Base-by-base conservation (phyloP, 768 basidiomycete genomes). In the Cystobasidiopsis lactophilus region DNA sequence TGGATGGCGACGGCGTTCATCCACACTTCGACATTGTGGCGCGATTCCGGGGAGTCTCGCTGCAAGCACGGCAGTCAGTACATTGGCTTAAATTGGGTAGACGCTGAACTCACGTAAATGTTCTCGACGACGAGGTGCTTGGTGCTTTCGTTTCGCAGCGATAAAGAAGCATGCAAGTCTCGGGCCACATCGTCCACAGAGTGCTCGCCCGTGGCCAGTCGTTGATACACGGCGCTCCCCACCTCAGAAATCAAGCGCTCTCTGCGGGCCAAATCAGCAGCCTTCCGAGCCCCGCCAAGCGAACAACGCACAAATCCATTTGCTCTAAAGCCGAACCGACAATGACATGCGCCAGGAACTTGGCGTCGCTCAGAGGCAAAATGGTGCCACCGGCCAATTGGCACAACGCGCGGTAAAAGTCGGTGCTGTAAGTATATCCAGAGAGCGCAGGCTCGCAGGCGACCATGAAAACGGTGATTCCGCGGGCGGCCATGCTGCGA, bases 261-360 rank as follows among this genome's bases (percentile, higher is more conserved):
- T 30, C 45, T 47, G 45, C 29, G 16, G n/a, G n/a, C n/a, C 29
- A 26, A 47, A 30, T 16, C 5, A 23, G 30, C 9, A 23, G 4
- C 11, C 16, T 47, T 23, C 16, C 29, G 26, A 29, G 23, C 16
- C 16, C n/a, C 4, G 14, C 11, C 23, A 23, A 26, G 45, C 19
- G 24, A 43, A 9, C 40, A 43, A 47, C 45, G 23, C 30, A 47
- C 91, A 96, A 91, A 66, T 96, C 91, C 55, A 95, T 77, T 62
- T 95, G 93, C 70, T 96, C 91, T 27, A 96, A 73, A 40, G 95
- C 89, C 65, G 84, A 85, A 31, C 88, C 91, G 52, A 89, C 86
- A 54, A 96, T 96, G 29, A 91, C 91, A 63, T 91, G 85, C 18
- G 89, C 77, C 45, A 96, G 77, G 35, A 93, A 74, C 66, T 88